Conservation (phyloP, 2,329 filamentous ascomycete species). For the Ophiocordyceps australis region DNA sequence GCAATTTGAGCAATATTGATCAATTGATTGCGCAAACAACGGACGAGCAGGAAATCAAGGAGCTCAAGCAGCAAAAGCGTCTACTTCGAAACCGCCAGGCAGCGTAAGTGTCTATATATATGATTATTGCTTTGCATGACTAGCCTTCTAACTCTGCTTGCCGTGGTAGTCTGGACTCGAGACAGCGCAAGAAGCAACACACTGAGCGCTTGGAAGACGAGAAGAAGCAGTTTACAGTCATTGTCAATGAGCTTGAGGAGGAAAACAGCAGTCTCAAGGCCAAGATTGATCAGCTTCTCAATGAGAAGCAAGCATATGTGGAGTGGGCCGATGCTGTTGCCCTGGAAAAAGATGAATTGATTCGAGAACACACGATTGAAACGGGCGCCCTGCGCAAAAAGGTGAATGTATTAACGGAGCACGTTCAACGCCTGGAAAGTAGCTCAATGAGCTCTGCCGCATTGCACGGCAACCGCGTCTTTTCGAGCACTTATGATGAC, state of each 20-base stretch:
- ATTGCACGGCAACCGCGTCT: slow-evolving; percentile 34
- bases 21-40: slow-evolving; percentile 74
- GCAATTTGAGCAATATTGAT: slow-evolving; percentile 90
- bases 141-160: slow-evolving; percentile 3
- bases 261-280: slow-evolving; percentile 50
- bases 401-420: slow-evolving; percentile 62
- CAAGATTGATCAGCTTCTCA: slow-evolving; percentile 51
- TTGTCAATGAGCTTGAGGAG: slow-evolving; percentile 65
- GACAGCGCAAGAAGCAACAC: slow-evolving; percentile 95
- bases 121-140: neutral
- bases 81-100: slow-evolving; percentile 89
- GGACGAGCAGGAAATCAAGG: slow-evolving; percentile 88
- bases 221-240: slow-evolving; percentile 74
- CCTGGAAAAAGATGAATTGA: slow-evolving; percentile 82
- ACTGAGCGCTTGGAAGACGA: slow-evolving; percentile 93
- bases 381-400: slow-evolving; percentile 85
- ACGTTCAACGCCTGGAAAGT: slow-evolving; percentile 53
- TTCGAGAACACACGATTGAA: slow-evolving; percentile 76
- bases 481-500: slow-evolving; percentile 55
- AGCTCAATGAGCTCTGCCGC: slow-evolving; percentile 18
- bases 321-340: slow-evolving; percentile 60
- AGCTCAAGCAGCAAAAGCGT: slow-evolving; percentile 95
- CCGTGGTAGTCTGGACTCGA: slow-evolving; percentile 64
- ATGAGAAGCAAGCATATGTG: slow-evolving; percentile 56
- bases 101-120: slow-evolving; percentile 47